A percentile compares a stretch with the other conserved stretches of the same genome.
phyloP scores from a whole-genome alignment of 2,329 filamentous ascomycete species.

The Teratosphaeria zuluensis region DNA sequence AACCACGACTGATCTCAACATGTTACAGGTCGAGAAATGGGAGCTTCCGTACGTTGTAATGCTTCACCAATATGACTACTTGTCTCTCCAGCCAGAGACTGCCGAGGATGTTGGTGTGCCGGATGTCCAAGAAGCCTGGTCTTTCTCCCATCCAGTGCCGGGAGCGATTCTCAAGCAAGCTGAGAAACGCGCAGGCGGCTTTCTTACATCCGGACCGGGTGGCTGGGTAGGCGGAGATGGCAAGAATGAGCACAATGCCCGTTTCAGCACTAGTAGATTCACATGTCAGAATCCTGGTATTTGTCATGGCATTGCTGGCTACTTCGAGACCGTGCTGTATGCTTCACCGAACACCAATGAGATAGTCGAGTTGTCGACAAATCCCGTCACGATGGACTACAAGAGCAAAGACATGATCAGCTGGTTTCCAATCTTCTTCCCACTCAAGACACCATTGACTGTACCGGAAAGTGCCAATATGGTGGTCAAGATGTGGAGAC shows the following conservation, averaged over 20 bases:
- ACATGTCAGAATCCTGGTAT: slow-evolving; percentile 69
- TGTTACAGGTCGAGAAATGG: slow-evolving; percentile 58
- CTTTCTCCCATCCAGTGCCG: slow-evolving; percentile 66
- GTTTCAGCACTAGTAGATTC: slow-evolving; percentile 71
- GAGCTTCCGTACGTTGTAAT: slow-evolving; percentile 94
- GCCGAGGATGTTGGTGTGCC: slow-evolving; percentile 15
- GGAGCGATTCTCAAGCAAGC: slow-evolving; percentile 48
- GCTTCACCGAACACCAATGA: slow-evolving; percentile 22
- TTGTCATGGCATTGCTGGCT: slow-evolving; percentile 83
- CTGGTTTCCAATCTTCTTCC: slow-evolving; percentile 99
- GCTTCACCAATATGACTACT: slow-evolving; percentile 79
- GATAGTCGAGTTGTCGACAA: slow-evolving; percentile 76
- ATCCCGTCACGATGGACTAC: slow-evolving; percentile 79
- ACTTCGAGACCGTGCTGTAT: slow-evolving; percentile 96
- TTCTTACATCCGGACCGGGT: slow-evolving; percentile 48
- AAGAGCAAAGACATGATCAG: slow-evolving; percentile 98
- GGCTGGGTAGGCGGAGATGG: slow-evolving; percentile 67
- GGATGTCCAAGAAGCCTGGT: slow-evolving; percentile 66
- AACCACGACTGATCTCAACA: slow-evolving; percentile 28
- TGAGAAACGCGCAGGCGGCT: slow-evolving; percentile 51
- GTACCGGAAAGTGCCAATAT: slow-evolving; percentile 77
- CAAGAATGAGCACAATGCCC: slow-evolving; percentile 81
- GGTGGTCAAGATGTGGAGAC: slow-evolving; percentile 88
- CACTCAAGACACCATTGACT: slow-evolving; percentile 80
- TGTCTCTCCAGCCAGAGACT: slow-evolving; percentile 38